phyloP scores from a whole-genome alignment of 106 monocot species.

The Dioscorea dumetorum region DNA sequence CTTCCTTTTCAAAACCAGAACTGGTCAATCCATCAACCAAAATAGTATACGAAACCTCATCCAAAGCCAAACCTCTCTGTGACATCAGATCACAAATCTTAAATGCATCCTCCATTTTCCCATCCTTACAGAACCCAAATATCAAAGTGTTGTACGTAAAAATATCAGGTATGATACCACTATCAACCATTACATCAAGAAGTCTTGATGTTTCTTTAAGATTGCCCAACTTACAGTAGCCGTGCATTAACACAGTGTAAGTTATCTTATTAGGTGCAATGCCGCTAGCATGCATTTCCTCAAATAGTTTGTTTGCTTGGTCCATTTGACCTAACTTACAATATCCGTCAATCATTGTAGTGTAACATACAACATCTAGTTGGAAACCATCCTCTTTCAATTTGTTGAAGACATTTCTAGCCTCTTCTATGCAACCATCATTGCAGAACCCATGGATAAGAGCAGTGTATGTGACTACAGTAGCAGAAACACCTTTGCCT shows the following conservation, averaged over 20 bases:
- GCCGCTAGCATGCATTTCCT: constrained; percentile 47
- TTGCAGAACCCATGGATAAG: constrained; percentile 78
- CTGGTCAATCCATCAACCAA: constrained; percentile 44
- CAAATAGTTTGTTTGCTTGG: constrained; percentile 41
- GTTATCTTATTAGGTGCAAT: constrained; percentile 78
- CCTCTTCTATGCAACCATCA: constrained; percentile 58
- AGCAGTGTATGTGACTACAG: constrained; percentile 53
- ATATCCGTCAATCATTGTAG: constrained; percentile 66
- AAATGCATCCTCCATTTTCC: constrained; percentile 44
- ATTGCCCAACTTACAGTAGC: constrained; percentile 47
- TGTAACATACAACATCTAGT: constrained; percentile 73
- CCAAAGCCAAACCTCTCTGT: constrained; percentile 28
- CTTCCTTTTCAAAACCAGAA: constrained; percentile 24
- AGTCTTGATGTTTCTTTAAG: constrained; percentile 38
- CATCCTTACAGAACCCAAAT: constrained; percentile 51
- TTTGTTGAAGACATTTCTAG: constrained; percentile 33
- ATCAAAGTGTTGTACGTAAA: constrained; percentile 66
- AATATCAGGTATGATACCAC: constrained; percentile 54
- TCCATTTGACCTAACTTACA: constrained; percentile 63
- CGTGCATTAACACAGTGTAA: constrained; percentile 77
- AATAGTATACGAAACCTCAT: constrained; percentile 42
- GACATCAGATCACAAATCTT: constrained; percentile 38
- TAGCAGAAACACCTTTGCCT: constrained; percentile 42
- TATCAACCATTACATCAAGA: constrained; percentile 60
- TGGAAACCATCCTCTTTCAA: constrained; percentile 41